These are phyloP conservation scores for Pholiota adiposa DNA, from an alignment of 1,284 basidiomycete genomes.

Conservation along the genomic window DNA sequence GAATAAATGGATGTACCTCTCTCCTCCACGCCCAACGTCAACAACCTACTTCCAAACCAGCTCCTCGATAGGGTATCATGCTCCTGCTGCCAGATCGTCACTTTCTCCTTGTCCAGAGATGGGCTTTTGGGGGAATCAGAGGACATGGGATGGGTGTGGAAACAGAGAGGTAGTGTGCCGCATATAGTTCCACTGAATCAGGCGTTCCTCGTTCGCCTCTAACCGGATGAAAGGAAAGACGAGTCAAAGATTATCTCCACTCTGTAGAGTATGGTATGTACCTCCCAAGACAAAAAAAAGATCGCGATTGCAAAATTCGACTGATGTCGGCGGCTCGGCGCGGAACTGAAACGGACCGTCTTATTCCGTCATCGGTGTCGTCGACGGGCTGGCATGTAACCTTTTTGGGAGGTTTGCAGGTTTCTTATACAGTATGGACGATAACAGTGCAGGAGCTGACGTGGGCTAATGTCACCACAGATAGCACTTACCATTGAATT, in stretches of 20 bases:
- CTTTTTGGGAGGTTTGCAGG: background rate
- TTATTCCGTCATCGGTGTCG: background rate
- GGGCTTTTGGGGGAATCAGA: background rate
- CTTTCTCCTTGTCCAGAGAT: conserved; percentile 2
- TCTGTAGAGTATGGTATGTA: too few species aligned
- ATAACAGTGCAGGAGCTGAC: too few species aligned
- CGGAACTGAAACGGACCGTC: background rate
- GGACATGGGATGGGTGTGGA: background rate
- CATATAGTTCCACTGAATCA: background rate
- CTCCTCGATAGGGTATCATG: background rate
- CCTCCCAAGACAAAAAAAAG: background rate
- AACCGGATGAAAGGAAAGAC: background rate
- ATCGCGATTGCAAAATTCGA: too few species aligned
- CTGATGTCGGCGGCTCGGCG: background rate
- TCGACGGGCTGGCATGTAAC: background rate
- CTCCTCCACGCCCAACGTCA: conserved; percentile 38
- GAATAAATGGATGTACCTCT: conserved; percentile 30
- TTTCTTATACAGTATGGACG: too few species aligned
- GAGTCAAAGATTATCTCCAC: background rate
- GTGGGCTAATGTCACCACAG: too few species aligned
- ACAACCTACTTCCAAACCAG: conserved; percentile 29
- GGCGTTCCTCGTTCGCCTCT: background rate
- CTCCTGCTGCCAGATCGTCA: background rate
- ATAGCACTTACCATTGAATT: too few species aligned
- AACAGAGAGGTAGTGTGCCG: background rate